These are phyloP conservation scores for Polytolypa hystricis DNA, from an alignment of 2,329 filamentous ascomycete genomes.

Conservation along the genomic window DNA sequence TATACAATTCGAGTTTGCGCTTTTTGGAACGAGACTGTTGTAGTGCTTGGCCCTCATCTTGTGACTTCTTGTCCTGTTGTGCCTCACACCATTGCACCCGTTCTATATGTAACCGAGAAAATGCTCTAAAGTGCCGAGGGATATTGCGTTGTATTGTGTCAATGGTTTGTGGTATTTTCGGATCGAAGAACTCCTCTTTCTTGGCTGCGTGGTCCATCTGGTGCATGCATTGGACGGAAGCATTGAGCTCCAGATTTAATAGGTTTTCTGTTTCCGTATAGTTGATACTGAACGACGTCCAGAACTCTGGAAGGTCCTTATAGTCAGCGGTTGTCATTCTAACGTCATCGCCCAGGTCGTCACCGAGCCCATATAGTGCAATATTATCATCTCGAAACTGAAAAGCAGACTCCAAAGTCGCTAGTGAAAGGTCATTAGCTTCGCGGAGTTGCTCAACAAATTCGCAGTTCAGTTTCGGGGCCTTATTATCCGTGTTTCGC, in stretches of 20 bases:
- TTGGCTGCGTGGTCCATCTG: slow-evolving; percentile 20
- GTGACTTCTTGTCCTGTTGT: slow-evolving; percentile 39
- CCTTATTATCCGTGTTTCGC: slow-evolving; percentile 56
- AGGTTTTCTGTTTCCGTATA: slow-evolving; percentile 29
- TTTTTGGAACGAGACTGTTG: slow-evolving; percentile 31
- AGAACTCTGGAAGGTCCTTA: slow-evolving; percentile 63
- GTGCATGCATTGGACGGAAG: slow-evolving; percentile 28
- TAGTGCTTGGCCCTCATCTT: slow-evolving; percentile 39
- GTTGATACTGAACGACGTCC: slow-evolving; percentile 56
- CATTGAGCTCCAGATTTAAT: slow-evolving; percentile 32
- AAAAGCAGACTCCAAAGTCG: slow-evolving; percentile 51
- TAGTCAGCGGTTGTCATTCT: slow-evolving; percentile 56
- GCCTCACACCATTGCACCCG: slow-evolving; percentile 47
- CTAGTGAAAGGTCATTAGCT: slow-evolving; percentile 62
- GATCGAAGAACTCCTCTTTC: slow-evolving; percentile 20
- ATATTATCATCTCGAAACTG: slow-evolving; percentile 63
- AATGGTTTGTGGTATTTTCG: slow-evolving; percentile 28
- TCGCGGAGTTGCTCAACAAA: slow-evolving; percentile 46
- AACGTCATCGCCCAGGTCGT: slow-evolving; percentile 53
- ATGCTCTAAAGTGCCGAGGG: slow-evolving; percentile 44
- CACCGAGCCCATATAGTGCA: slow-evolving; percentile 58
- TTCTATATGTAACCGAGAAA: slow-evolving; percentile 49
- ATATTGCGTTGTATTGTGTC: slow-evolving; percentile 38
- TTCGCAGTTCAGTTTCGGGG: slow-evolving; percentile 40
- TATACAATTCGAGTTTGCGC: slow-evolving; percentile 37